These are phyloP conservation scores for Phaeosphaeriaceae sp. DNA, from an alignment of 2,329 filamentous ascomycete genomes.

Conservation along the genomic window DNA sequence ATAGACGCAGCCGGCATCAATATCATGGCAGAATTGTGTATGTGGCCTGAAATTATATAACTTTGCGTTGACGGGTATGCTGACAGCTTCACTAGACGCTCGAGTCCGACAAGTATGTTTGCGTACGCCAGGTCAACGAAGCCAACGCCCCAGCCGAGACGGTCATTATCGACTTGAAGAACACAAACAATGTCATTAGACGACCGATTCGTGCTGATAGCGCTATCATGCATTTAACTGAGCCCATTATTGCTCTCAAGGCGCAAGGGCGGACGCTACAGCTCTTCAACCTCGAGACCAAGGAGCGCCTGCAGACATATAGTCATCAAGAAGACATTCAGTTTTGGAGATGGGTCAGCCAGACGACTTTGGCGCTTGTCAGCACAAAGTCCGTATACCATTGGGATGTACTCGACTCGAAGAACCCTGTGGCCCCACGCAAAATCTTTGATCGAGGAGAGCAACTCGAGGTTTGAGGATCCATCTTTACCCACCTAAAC, in stretches of 20 bases:
- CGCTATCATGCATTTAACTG: conserved; percentile 99
- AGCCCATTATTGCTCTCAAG: conserved; percentile 95
- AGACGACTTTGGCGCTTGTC: conserved; percentile 84
- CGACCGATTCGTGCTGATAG: conserved; percentile 98
- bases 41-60: conserved; percentile 44
- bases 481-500: not conserved
- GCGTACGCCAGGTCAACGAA: conserved; percentile 91
- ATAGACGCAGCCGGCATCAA: conserved; percentile 65
- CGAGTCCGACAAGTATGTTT: conserved; percentile 96
- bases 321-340: conserved; percentile 97
- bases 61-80: conserved; percentile 14
- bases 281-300: conserved; percentile 93
- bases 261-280: conserved; percentile 93
- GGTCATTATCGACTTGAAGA: conserved; percentile 97
- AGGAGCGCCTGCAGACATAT: conserved; percentile 95
- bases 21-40: conserved; percentile 89
- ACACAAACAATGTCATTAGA: conserved; percentile 92
- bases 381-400: conserved; percentile 92
- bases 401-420: conserved; percentile 93
- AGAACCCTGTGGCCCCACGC: conserved; percentile 73
- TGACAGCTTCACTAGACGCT: conserved; percentile 70
- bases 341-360: conserved; percentile 99
- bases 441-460: conserved; percentile 95
- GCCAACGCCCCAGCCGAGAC: conserved; percentile 87
- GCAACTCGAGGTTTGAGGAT: conserved; percentile 75